These are phyloP conservation scores for Dalbergia cultrata DNA, from an alignment of 306 rosid species.

Conservation along the genomic window DNA sequence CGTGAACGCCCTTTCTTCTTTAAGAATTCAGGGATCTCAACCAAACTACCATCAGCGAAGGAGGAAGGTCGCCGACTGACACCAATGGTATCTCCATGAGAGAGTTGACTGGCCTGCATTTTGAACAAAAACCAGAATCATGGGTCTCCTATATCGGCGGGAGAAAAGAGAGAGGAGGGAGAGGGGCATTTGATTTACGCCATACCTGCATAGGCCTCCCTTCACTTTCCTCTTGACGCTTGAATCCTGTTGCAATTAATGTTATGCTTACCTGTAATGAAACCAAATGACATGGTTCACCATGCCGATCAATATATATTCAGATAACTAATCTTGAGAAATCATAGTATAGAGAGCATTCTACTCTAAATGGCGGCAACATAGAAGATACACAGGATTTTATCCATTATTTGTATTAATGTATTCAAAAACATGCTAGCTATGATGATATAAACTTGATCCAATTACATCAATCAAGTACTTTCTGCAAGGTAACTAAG, in stretches of 20 bases:
- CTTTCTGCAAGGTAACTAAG: neutral
- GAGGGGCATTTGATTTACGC: neutral
- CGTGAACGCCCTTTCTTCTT: constrained; percentile 98
- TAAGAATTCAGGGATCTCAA: constrained; percentile 95
- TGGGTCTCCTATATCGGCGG: constrained; percentile 4
- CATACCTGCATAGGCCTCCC: constrained; percentile 81
- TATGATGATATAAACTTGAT: constrained; percentile 16
- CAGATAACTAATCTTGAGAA: constrained; percentile 8
- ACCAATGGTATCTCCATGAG: constrained; percentile 80
- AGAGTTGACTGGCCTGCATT: constrained; percentile 71
- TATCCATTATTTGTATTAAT: neutral
- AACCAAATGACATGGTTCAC: constrained; percentile 38
- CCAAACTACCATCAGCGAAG: constrained; percentile 73
- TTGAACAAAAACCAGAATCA: constrained; percentile 37
- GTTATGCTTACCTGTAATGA: constrained; percentile 90
- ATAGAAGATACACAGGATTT: constrained; percentile 3
- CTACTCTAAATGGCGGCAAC: neutral
- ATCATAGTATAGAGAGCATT: constrained; percentile 19
- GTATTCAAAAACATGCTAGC: neutral
- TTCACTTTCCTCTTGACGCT: constrained; percentile 97
- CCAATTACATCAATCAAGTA: neutral
- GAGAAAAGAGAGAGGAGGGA: neutral
- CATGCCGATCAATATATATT: neutral
- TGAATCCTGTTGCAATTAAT: constrained; percentile 97
- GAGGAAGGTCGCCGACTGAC: constrained; percentile 75